Percentiles rank a stretch among this genome's conserved stretches.
Conservation (phyloP, 2,329 filamentous ascomycete genomes). For the Emydomyces testavorans region DNA sequence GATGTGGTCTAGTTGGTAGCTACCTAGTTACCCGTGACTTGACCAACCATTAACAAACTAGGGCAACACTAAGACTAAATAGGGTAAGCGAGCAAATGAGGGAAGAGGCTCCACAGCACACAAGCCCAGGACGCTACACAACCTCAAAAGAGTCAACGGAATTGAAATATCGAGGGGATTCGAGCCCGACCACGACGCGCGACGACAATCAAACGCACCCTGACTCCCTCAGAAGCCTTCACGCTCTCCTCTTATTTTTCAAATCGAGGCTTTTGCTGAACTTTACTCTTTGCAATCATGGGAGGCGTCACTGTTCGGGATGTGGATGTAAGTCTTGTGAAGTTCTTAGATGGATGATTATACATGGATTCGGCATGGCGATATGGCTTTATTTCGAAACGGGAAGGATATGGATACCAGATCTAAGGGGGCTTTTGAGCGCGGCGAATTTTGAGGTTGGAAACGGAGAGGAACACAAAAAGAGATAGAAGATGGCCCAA, state of each 20-base stretch:
- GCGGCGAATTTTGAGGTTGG: too few relatives aligned
- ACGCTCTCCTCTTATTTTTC: conserved; percentile 15
- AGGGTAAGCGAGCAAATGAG: conserved; percentile 33
- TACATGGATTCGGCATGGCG: not conserved
- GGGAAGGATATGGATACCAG: too few relatives aligned
- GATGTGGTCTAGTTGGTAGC: conserved; percentile 7
- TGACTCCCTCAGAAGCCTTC: conserved; percentile 10
- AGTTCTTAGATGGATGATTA: not conserved
- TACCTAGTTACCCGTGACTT: not conserved
- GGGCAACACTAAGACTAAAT: conserved; percentile 33
- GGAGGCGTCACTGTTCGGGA: conserved; percentile 56
- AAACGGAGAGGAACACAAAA: too few relatives aligned
- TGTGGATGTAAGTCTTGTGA: conserved; percentile 45
- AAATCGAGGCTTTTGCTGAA: conserved; percentile 27
- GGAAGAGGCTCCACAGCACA: conserved; percentile 24
- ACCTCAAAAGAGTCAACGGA: conserved; percentile 9
- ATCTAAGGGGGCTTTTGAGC: not conserved
- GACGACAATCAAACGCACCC: conserved; percentile 17
- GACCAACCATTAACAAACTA: conserved; percentile 23
- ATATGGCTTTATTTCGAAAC: not conserved
- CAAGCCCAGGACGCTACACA: conserved; percentile 20
- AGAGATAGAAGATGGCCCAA: too few relatives aligned
- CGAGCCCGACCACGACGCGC: conserved; percentile 15
- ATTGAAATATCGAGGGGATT: conserved; percentile 16
- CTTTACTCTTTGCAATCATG: conserved; percentile 46